These are phyloP conservation scores for Rhododendron kiyosumense DNA, from an alignment of 148 eudicot genomes.

Conservation along the genomic window DNA sequence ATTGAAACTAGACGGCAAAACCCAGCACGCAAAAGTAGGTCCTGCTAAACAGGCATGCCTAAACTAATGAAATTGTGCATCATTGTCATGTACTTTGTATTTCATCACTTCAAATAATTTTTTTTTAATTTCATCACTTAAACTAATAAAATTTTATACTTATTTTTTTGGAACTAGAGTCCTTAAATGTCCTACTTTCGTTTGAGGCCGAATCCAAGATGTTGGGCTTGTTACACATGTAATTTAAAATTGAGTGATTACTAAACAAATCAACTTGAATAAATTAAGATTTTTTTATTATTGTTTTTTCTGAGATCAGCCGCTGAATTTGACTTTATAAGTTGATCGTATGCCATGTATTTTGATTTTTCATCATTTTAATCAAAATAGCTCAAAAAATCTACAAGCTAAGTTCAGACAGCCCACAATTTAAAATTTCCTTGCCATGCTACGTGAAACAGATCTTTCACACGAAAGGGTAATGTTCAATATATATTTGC, in stretches of 20 bases:
- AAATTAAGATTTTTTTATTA: neutral
- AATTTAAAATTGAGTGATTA: neutral
- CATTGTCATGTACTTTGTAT: neutral
- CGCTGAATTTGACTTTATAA: neutral
- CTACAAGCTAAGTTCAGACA: neutral
- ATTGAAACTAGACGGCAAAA: neutral
- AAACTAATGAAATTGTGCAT: neutral
- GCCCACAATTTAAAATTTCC: neutral
- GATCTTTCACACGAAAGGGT: neutral
- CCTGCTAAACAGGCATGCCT: conserved; percentile 7
- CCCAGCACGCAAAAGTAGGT: conserved; percentile 5
- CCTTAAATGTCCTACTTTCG: neutral
- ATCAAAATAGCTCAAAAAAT: neutral
- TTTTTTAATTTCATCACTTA: neutral
- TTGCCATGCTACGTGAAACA: neutral
- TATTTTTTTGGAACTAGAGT: neutral
- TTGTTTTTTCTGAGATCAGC: neutral
- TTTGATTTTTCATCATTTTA: neutral
- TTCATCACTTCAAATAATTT: neutral
- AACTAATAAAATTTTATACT: neutral
- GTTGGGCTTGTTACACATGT: neutral
- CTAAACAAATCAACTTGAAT: neutral
- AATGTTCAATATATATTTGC: too few relatives aligned
- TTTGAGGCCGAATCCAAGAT: neutral
- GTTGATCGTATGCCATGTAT: neutral